These are phyloP conservation scores for Gentiana macrophylla DNA, from an alignment of 257 asterid species.

Conservation along the genomic window DNA sequence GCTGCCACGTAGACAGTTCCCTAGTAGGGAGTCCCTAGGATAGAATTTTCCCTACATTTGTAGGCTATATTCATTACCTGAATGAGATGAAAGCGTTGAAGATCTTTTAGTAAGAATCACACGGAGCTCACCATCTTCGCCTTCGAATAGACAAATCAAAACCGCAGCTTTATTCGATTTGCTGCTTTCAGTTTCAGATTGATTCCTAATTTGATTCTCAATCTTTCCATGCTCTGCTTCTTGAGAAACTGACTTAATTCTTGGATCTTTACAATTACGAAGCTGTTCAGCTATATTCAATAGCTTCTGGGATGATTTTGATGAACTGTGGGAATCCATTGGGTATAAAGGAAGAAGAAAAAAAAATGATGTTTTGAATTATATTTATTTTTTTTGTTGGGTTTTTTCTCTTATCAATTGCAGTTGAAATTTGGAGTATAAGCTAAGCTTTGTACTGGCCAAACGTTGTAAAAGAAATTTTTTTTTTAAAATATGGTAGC, in stretches of 20 bases:
- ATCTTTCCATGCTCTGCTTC: conserved; percentile 4
- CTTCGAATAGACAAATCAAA: conserved; percentile 61
- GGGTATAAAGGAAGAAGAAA: neutral
- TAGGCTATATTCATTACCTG: conserved; percentile 25
- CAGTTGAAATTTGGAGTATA: too few relatives aligned
- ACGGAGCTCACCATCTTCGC: conserved; percentile 42
- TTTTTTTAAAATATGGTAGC: too few relatives aligned
- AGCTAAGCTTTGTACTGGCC: too few relatives aligned
- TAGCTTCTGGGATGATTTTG: conserved; percentile 33
- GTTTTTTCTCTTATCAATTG: too few relatives aligned
- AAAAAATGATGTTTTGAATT: too few relatives aligned
- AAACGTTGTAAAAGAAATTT: too few relatives aligned
- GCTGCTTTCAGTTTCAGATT: conserved; percentile 7
- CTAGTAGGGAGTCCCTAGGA: too few relatives aligned
- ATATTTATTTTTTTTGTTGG: too few relatives aligned
- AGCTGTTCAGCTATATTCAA: conserved; percentile 30
- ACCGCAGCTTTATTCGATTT: conserved; percentile 49
- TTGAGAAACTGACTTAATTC: neutral
- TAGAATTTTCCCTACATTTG: too few relatives aligned
- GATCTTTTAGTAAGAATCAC: conserved; percentile 76
- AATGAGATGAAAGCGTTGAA: conserved; percentile 48
- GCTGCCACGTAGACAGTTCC: too few relatives aligned
- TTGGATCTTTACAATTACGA: conserved; percentile 17
- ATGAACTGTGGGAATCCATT: conserved; percentile 21
- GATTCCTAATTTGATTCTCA: neutral